Base-by-base conservation (phyloP, 768 basidiomycete genomes). In the Lyophyllum shimeji region DNA sequence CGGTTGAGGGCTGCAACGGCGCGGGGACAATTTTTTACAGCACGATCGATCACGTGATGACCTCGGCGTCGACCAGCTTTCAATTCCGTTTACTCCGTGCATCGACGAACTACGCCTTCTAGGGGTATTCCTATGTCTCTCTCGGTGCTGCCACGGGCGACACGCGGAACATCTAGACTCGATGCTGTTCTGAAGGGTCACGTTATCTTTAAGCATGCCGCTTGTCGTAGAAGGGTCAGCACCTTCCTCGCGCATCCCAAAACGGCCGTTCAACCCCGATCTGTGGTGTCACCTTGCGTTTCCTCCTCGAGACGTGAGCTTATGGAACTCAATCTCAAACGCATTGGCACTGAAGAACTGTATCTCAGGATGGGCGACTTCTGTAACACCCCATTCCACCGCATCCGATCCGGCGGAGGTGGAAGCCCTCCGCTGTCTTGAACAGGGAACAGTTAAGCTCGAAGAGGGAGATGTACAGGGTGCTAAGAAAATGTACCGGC, bases 401-500 rank as follows among this genome's bases (percentile, higher is more conserved):
- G 79, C 89, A 33, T 82, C 83, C 21, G 91, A 94, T 72, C 92
- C 92, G 27, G 90, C 89, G 55, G 90, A 93, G 62, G 74, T 76
- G 21, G 91, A 93, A 70, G 90, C 91, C 2, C 73, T 89, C 69
- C 79, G 80, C 50, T 91, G 87, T 59, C 79, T 94, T 20, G 93
- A 93, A 71, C 82, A 87, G 65, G 92, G 93, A 39, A 93, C 93
- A 1, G 78, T 82, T 62, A 90, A 90, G 63, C 76, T 94, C 33
- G 93, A 93, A 69, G 90, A 93, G 64, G 93, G 93, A 20, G 93
- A 94, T 59, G 84, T 94, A 2, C 78, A 89, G 62, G 83, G 78
- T 49, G 92, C 92, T 50, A 93, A 89, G 69, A 76, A 76, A 46
- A 77, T 90, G 37, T 94, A 93, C 72, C 76, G 81, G 69, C 83